Conservation (phyloP, 106 monocot species). For the Dioscorea alata region DNA sequence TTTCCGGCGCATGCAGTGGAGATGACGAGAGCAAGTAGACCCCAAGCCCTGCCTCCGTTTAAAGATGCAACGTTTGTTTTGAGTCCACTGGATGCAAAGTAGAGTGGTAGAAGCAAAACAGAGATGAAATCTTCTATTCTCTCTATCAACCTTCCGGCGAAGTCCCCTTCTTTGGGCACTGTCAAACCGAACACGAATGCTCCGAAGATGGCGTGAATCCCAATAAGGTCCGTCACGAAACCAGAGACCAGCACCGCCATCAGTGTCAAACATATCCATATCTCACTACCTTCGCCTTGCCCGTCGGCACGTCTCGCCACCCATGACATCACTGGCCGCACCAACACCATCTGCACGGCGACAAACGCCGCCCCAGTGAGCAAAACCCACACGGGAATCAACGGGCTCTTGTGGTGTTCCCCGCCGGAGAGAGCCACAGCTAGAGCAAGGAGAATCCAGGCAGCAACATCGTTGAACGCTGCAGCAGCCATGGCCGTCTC, state of each 20-base stretch:
- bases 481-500: conserved; percentile 82
- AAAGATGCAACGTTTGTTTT: conserved; percentile 63
- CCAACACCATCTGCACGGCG: conserved; percentile 19
- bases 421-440: conserved; percentile 68
- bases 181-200: conserved; percentile 72
- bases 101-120: conserved; percentile 64
- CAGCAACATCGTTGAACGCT: conserved; percentile 70
- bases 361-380: conserved; percentile 58
- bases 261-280: conserved; percentile 42
- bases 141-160: conserved; percentile 56
- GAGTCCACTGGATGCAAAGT: conserved; percentile 83
- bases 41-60: conserved; percentile 37
- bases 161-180: conserved; percentile 67
- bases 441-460: conserved; percentile 82
- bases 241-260: conserved; percentile 57
- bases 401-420: conserved; percentile 32
- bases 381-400: conserved; percentile 59
- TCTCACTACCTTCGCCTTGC: conserved; percentile 44
- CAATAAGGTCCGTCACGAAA: conserved; percentile 61
- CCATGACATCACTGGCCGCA: conserved; percentile 52
- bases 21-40: conserved; percentile 49
- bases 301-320: conserved; percentile 36
- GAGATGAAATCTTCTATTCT: conserved; percentile 82
- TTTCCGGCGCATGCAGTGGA: conserved; percentile 50
- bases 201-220: conserved; percentile 79